A percentile compares a stretch with the other conserved stretches of the same genome.
These are phyloP conservation scores for Bretziella fagacearum DNA, from an alignment of 2,329 filamentous ascomycete species.

Conservation along the genomic window DNA sequence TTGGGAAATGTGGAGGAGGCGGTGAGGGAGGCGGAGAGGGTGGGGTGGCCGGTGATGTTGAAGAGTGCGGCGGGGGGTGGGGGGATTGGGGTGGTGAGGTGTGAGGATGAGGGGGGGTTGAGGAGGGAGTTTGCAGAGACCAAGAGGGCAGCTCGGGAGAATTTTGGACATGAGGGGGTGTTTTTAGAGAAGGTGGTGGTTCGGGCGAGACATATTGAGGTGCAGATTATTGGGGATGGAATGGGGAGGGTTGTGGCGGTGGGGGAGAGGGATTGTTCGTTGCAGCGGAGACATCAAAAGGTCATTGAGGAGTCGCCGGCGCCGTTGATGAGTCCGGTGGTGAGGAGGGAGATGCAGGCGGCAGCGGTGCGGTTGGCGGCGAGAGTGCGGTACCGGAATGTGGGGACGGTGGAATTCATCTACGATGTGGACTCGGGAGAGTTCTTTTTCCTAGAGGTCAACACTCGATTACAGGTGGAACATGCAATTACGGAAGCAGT, in stretches of 20 bases:
- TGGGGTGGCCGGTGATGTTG: slow-evolving; percentile 26
- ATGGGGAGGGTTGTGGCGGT: slow-evolving; percentile 24
- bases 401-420: slow-evolving; percentile 26
- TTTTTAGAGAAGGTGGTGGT: slow-evolving; percentile 29
- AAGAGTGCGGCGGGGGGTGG: slow-evolving; percentile 28
- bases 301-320: slow-evolving; percentile 29
- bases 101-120: slow-evolving; percentile 16
- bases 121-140: background rate
- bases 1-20: slow-evolving; percentile 12
- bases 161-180: slow-evolving; percentile 26
- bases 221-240: slow-evolving; percentile 33
- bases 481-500: slow-evolving; percentile 27
- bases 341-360: slow-evolving; percentile 20
- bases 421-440: slow-evolving; percentile 19
- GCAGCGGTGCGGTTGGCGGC: slow-evolving; percentile 21
- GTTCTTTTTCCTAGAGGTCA: slow-evolving; percentile 31
- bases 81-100: slow-evolving; percentile 25
- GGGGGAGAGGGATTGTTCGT: slow-evolving; percentile 33
- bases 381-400: slow-evolving; percentile 22
- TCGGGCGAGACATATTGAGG: slow-evolving; percentile 29
- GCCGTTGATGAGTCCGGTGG: slow-evolving; percentile 18
- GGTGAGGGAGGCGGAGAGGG: slow-evolving; percentile 19
- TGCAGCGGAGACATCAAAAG: slow-evolving; percentile 35
- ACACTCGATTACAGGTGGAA: slow-evolving; percentile 30
- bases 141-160: slow-evolving; percentile 21